Conservation (phyloP, 148 eudicot species). For the Euryodendron excelsum region DNA sequence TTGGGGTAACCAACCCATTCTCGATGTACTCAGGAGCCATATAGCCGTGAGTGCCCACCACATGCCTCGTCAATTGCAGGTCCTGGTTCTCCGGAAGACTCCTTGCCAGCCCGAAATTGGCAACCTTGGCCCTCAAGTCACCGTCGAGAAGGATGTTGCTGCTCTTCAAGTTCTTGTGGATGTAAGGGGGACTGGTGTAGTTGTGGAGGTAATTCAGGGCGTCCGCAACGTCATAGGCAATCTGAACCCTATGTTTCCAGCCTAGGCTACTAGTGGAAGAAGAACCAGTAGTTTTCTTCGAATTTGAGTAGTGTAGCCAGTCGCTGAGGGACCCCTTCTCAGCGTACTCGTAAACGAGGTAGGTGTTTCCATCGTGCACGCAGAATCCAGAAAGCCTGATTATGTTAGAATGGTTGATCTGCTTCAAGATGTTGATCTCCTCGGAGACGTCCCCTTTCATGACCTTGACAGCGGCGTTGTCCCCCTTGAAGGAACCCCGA, state of each 20-base stretch:
- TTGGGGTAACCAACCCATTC: conserved; percentile 65
- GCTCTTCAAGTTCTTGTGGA: conserved; percentile 75
- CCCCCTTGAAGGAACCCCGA: conserved; percentile 61
- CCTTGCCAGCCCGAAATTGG: conserved; percentile 73
- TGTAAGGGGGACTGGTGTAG: conserved; percentile 68
- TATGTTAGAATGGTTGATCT: conserved; percentile 69
- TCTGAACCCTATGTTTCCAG: conserved; percentile 74
- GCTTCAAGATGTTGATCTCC: conserved; percentile 62
- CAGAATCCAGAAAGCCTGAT: conserved; percentile 69
- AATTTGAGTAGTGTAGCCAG: conserved; percentile 31
- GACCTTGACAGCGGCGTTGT: conserved; percentile 61
- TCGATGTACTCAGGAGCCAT: conserved; percentile 83
- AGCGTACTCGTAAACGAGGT: conserved; percentile 72
- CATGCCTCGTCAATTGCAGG: conserved; percentile 59
- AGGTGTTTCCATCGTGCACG: conserved; percentile 61
- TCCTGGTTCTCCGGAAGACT: conserved; percentile 35
- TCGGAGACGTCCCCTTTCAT: conserved; percentile 62
- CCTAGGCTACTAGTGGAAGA: conserved; percentile 24
- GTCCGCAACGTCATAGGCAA: conserved; percentile 61
- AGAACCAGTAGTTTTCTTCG: conserved; percentile 17
- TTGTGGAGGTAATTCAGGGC: conserved; percentile 79
- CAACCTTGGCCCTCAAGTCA: conserved; percentile 54
- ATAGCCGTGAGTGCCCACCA: conserved; percentile 79
- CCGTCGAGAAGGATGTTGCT: conserved; percentile 61
- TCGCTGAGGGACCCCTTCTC: conserved; percentile 59